These are phyloP conservation scores for Moesziomyces globuligerus DNA, from an alignment of 1,284 basidiomycete genomes.

Conservation along the genomic window DNA sequence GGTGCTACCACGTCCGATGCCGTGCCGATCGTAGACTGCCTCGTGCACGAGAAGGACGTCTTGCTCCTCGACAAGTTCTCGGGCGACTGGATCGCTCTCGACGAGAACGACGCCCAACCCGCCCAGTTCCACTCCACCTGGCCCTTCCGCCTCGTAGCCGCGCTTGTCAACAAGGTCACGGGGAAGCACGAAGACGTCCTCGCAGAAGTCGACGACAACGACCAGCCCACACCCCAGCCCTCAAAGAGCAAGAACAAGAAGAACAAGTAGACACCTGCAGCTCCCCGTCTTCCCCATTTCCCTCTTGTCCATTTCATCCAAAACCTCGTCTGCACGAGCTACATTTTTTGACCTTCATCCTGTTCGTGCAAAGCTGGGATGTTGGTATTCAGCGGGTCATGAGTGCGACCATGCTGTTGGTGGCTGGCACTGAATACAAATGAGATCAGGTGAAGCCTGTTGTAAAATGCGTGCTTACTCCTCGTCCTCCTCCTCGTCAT, in stretches of 20 bases:
- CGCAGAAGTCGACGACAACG: constrained; percentile 16
- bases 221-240: not conserved
- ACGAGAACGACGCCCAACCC: constrained; percentile 36
- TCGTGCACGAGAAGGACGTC: constrained; percentile 44
- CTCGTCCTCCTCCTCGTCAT: constrained; percentile 9
- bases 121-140: constrained; percentile 40
- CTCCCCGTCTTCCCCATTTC: no score
- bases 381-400: no score
- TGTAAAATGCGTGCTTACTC: no score
- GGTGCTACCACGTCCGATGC: constrained; percentile 8
- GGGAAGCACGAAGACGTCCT: constrained; percentile 25
- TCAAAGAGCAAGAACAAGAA: constrained; percentile 20
- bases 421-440: no score
- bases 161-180: constrained; percentile 25
- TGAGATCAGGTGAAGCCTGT: no score
- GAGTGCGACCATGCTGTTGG: no score
- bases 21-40: constrained; percentile 49
- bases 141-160: constrained; percentile 37
- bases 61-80: constrained; percentile 46
- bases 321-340: no score
- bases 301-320: no score
- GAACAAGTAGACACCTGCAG: constrained; percentile 21
- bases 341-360: no score
- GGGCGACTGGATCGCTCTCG: constrained; percentile 49
- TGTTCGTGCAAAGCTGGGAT: no score